Base-by-base conservation (phyloP, 1,284 basidiomycete genomes). In the Cryptococcus deneoformans region DNA sequence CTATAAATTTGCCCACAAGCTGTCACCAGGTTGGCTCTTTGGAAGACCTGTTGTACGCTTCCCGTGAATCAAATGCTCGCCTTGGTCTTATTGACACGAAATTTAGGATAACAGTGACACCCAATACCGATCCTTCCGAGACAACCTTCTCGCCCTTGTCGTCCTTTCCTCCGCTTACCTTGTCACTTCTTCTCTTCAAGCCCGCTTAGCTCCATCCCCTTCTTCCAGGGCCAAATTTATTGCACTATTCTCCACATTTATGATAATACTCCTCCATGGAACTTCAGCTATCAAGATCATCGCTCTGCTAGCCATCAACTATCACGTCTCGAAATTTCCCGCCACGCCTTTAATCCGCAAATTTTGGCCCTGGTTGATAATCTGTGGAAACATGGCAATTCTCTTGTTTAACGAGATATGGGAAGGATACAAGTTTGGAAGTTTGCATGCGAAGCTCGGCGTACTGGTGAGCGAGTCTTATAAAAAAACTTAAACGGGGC, bases 231-330 rank as follows among this genome's bases (percentile, higher is more conserved):
- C 66, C 2, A 54, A 62, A 10, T 82, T 86, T 63, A 71, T 83
- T 9, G 58, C 73, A 1, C 12, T 64, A 6, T 87, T 87, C 65
- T 86, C 89, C 2, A 52, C 85, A n/a, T 62, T 86, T 50, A 86
- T 92, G 78, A 80, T 96, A 44, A 57, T 86, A 16, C 85, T 84
- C 2, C 77, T 99, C n/a, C 95, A 98, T 73, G 96, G 96, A 35
- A 77, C 85, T n/a, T 90, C 89, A 65, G 77, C 83, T 1, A 43
- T 94, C 71, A 98, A 98, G 73, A 85, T 98, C 35, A 57, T 91
- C 4, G 45, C 80, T 35, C 88, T 97, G 53, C 75, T 96, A 11
- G 72, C 77, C 5, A 48, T 80, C 16, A 98, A 98, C 77, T 97
- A 87, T 70, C 61, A 63, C 16, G 81, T 94, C 29, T 83, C 84